A percentile compares a stretch with the other conserved stretches of the same genome.
These are phyloP conservation scores for Tuber microsphaerosporum DNA, from an alignment of 495 filamentous ascomycete genomes.

Conservation along the genomic window DNA sequence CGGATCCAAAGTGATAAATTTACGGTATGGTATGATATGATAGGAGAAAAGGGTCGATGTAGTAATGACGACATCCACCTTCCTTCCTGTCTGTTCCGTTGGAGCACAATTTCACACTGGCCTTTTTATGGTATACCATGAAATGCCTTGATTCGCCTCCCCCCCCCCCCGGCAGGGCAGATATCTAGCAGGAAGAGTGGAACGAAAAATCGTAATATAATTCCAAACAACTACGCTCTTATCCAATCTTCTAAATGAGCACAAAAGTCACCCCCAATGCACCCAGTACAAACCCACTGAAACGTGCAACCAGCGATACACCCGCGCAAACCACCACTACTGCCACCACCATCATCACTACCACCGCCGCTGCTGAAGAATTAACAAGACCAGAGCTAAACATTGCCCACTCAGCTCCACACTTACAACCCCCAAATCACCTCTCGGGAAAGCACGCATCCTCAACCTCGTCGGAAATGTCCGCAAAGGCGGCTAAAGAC, in stretches of 20 bases:
- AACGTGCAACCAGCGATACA: neutral
- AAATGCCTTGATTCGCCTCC: neutral
- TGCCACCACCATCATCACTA: too few species aligned
- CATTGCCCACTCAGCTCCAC: slow-evolving; percentile 6
- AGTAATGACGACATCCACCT: slow-evolving; percentile 5
- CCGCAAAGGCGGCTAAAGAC: slow-evolving; percentile 10
- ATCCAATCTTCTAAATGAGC: neutral
- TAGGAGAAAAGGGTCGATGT: neutral
- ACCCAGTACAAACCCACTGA: neutral
- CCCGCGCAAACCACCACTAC: neutral
- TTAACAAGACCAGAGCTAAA: neutral
- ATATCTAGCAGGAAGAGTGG: neutral
- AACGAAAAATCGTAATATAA: neutral
- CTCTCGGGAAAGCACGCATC: neutral
- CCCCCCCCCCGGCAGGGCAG: neutral
- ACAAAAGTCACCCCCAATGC: neutral
- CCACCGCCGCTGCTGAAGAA: neutral
- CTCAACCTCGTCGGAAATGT: neutral
- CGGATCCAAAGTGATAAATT: neutral
- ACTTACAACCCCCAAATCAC: slow-evolving; percentile 8
- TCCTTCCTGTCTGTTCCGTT: neutral
- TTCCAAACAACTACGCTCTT: neutral
- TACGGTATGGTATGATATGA: neutral
- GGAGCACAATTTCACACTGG: neutral
- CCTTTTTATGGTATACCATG: neutral